Evolutionary conservation across 371 early-diverging fungal species (phyloP).

Genomic region (Actinomucor elegans): DNA sequence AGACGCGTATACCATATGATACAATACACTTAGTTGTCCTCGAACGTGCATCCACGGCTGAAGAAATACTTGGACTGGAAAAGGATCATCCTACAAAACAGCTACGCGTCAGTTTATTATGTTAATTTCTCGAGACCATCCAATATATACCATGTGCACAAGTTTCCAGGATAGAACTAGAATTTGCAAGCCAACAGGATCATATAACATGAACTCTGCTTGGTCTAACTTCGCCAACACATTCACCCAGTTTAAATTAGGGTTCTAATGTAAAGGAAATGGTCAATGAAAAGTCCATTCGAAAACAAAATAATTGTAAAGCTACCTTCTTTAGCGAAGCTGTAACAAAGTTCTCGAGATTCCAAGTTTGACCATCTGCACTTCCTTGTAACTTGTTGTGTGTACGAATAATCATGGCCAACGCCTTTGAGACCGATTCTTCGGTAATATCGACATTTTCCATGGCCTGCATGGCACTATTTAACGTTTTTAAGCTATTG

Average conservation of each 20-base stretch:
- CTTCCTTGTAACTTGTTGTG: constrained; percentile 28
- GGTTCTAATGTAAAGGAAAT: constrained; percentile 42
- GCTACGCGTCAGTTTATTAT: too few species aligned
- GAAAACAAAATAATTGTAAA: not conserved
- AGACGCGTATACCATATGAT: constrained; percentile 59
- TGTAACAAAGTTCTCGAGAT: constrained; percentile 34
- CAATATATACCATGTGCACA: constrained; percentile 53
- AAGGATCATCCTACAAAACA: constrained; percentile 45
- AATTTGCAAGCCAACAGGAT: constrained; percentile 60
- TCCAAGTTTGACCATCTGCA: constrained; percentile 33
- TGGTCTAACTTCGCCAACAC: constrained; percentile 67
- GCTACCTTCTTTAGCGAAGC: constrained; percentile 33
- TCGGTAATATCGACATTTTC: constrained; percentile 28
- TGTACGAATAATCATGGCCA: constrained; percentile 35
- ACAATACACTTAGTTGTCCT: constrained; percentile 74
- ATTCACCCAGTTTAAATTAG: constrained; percentile 59
- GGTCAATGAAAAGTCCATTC: not conserved
- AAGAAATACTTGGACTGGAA: constrained; percentile 73
- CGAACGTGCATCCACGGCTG: constrained; percentile 72
- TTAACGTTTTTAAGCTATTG: constrained; percentile 19
- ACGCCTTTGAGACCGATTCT: constrained; percentile 32
- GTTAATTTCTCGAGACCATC: not conserved
- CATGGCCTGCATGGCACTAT: constrained; percentile 36
- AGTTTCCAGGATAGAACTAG: constrained; percentile 62
- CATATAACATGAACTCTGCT: constrained; percentile 61